phyloP scores from a whole-genome alignment of 495 filamentous ascomycete species.

The Podospora didyma region DNA sequence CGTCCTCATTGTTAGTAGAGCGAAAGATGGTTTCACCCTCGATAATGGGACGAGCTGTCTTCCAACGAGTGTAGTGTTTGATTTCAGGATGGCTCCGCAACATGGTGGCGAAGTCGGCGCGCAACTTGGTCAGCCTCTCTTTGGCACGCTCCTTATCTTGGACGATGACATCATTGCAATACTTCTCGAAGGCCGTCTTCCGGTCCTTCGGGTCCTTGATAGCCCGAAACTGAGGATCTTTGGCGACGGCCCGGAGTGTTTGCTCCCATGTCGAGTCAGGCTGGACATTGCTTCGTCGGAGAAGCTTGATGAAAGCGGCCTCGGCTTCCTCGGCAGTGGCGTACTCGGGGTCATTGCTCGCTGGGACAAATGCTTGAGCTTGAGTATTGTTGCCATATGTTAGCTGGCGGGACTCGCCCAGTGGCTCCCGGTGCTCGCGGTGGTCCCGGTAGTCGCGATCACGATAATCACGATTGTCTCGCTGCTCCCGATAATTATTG shows the following conservation, averaged over 20 bases:
- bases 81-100: conserved; percentile 95
- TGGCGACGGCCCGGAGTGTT: conserved; percentile 81
- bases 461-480: conserved; percentile 40
- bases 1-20: conserved; percentile 80
- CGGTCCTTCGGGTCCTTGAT: conserved; percentile 92
- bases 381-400: conserved; percentile 64
- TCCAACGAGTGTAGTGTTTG: conserved; percentile 97
- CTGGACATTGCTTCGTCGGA: conserved; percentile 79
- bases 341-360: conserved; percentile 78
- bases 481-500: conserved; percentile 31
- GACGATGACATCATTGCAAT: conserved; percentile 79
- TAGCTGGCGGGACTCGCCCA: conserved; percentile 62
- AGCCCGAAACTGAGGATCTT: conserved; percentile 89
- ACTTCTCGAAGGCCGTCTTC: conserved; percentile 92
- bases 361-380: conserved; percentile 57
- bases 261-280: conserved; percentile 93
- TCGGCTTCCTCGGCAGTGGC: conserved; percentile 86
- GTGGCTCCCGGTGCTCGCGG: conserved; percentile 48
- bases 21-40: conserved; percentile 94
- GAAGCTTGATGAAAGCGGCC: conserved; percentile 85
- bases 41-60: conserved; percentile 89
- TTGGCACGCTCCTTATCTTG: conserved; percentile 95
- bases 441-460: conserved; percentile 22
- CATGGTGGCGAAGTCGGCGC: conserved; percentile 93
- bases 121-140: conserved; percentile 89